Evolutionary conservation across 495 filamentous ascomycete species (phyloP).

Genomic region (Aspergillus olivimuriae): DNA sequence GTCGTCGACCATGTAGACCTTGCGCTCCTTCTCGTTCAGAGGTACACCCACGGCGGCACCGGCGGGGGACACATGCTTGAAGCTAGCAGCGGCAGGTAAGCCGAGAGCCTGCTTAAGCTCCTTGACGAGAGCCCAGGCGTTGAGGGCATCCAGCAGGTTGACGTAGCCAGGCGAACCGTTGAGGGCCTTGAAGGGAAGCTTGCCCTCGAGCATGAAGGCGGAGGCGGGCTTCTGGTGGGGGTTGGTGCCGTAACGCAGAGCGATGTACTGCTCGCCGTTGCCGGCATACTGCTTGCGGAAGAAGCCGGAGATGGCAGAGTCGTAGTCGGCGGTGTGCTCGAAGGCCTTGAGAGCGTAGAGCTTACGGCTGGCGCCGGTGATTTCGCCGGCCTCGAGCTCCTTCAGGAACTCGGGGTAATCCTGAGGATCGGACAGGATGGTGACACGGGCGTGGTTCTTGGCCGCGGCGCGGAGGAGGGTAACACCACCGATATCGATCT

Average conservation of each 20-base stretch:
- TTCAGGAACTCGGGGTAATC: slow-evolving; percentile 93
- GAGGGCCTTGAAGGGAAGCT: slow-evolving; percentile 95
- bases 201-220: slow-evolving; percentile 63
- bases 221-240: slow-evolving; percentile 95
- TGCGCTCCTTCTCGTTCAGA: slow-evolving; percentile 77
- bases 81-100: slow-evolving; percentile 90
- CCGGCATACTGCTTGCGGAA: slow-evolving; percentile 94
- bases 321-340: slow-evolving; percentile 97
- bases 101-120: slow-evolving; percentile 84
- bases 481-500: slow-evolving; percentile 97
- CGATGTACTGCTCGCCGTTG: slow-evolving; percentile 72
- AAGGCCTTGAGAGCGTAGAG: slow-evolving; percentile 93
- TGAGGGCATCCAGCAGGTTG: slow-evolving; percentile 93
- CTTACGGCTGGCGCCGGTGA: slow-evolving; percentile 75
- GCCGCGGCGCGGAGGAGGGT: slow-evolving; percentile 93
- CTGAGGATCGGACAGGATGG: slow-evolving; percentile 84
- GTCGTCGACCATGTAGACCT: slow-evolving; percentile 97
- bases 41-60: slow-evolving; percentile 90
- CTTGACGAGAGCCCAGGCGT: slow-evolving; percentile 94
- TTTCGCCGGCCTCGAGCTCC: slow-evolving; percentile 80
- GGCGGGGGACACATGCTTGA: slow-evolving; percentile 98
- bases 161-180: slow-evolving; percentile 90
- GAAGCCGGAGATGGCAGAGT: slow-evolving; percentile 88
- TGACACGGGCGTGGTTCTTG: slow-evolving; percentile 94
- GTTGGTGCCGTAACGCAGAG: slow-evolving; percentile 92